Percentiles rank a stretch among this genome's conserved stretches.
phyloP scores from a whole-genome alignment of 345 rosid genomes.

The Salix suchowensis region DNA sequence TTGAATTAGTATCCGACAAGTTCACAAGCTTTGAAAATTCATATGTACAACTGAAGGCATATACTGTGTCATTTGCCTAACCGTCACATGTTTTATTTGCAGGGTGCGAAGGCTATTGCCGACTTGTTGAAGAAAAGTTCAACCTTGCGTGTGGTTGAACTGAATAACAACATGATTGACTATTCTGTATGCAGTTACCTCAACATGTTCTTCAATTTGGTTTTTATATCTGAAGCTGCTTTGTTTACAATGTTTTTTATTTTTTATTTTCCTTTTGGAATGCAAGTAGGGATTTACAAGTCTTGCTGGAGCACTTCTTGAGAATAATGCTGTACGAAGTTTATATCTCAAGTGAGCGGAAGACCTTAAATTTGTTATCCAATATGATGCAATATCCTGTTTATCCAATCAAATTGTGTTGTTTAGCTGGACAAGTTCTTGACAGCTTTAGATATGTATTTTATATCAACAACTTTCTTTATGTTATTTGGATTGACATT shows the following conservation, averaged over 20 bases:
- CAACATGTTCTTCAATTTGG: slow-evolving; percentile 7
- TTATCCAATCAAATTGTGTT: background rate
- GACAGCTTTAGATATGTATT: slow-evolving; percentile 11
- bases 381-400: background rate
- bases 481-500: slow-evolving; percentile 21
- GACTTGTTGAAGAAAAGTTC: slow-evolving; percentile 80
- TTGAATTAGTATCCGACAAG: background rate
- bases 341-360: slow-evolving; percentile 80
- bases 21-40: background rate
- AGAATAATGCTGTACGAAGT: slow-evolving; percentile 60
- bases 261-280: slow-evolving; percentile 24
- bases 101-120: slow-evolving; percentile 95
- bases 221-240: slow-evolving; percentile 13
- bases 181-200: slow-evolving; percentile 64
- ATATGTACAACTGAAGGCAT: slow-evolving; percentile 10
- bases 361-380: slow-evolving; percentile 1
- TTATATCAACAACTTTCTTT: slow-evolving; percentile 15
- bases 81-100: slow-evolving; percentile 21
- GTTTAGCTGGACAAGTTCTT: slow-evolving; percentile 5
- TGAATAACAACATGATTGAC: slow-evolving; percentile 93
- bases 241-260: slow-evolving; percentile 24
- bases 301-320: slow-evolving; percentile 78
- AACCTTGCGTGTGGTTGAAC: slow-evolving; percentile 70
- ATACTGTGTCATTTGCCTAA: slow-evolving; percentile 9
- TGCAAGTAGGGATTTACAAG: slow-evolving; percentile 92